Conservation (phyloP, 805 yeast genomes). For the Monosporozyma aquatica region DNA sequence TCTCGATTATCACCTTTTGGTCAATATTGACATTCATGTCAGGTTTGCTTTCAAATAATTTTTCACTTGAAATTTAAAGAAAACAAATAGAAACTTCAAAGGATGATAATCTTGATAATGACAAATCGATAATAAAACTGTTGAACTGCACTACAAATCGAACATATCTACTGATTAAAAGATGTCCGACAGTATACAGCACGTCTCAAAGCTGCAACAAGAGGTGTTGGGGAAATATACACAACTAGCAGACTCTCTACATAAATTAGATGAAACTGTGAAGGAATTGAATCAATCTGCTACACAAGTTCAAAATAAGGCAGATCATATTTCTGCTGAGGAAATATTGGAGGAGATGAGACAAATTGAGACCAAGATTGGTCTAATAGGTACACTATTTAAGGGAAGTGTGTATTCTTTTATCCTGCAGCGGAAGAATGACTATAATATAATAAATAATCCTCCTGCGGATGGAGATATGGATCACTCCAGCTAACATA, state of each 20-base stretch:
- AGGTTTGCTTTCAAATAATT: no score
- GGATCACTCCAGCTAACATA: no score
- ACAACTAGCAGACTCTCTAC: slow-evolving; percentile 22
- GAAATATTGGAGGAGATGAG: slow-evolving; percentile 44
- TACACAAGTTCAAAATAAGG: neutral
- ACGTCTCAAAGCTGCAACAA: slow-evolving; percentile 15
- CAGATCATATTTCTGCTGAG: slow-evolving; percentile 18
- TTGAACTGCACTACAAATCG: no score
- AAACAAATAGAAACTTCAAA: no score
- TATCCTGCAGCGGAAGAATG: slow-evolving; percentile 41
- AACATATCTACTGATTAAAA: no score
- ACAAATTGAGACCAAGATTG: slow-evolving; percentile 52
- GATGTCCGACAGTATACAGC: neutral
- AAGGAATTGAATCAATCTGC: slow-evolving; percentile 15
- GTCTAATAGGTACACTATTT: slow-evolving; percentile 55
- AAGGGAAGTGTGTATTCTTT: slow-evolving; percentile 64
- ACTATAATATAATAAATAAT: slow-evolving; percentile 6
- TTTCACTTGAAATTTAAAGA: no score
- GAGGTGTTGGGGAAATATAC: slow-evolving; percentile 26
- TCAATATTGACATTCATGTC: no score
- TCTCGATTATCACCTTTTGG: no score
- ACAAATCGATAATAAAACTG: no score
- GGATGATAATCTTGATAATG: no score
- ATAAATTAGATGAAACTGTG: slow-evolving; percentile 23
- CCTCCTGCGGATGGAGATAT: neutral